Conservation (phyloP, 805 yeast genomes). For the Barnettozyma sp. region DNA sequence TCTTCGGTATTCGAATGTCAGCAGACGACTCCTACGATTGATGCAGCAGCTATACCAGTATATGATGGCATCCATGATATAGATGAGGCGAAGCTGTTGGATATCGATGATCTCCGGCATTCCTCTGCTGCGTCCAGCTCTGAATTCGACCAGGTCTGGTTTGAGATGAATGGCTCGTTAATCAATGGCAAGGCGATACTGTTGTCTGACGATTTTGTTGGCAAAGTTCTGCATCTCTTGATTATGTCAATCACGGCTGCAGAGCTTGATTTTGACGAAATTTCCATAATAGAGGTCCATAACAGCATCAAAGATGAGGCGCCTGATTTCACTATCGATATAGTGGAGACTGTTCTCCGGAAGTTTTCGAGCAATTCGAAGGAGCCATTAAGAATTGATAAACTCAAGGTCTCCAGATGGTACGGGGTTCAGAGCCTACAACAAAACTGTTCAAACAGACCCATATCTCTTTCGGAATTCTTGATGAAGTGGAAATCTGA, state of each 20-base stretch:
- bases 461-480: constrained; percentile 43
- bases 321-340: constrained; percentile 32
- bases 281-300: constrained; percentile 27
- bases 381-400: constrained; percentile 34
- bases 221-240: constrained; percentile 29
- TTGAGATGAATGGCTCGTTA: constrained; percentile 46
- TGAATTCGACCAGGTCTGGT: constrained; percentile 52
- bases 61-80: constrained; percentile 29
- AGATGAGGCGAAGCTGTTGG: constrained; percentile 3
- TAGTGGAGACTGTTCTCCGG: constrained; percentile 43
- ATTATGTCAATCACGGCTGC: constrained; percentile 35
- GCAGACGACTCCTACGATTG: constrained; percentile 27
- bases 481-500: constrained; percentile 54
- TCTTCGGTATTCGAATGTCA: constrained; percentile 33
- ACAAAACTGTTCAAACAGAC: constrained; percentile 26
- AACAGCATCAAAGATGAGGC: constrained; percentile 26
- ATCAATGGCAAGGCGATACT: constrained; percentile 38
- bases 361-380: constrained; percentile 34
- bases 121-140: constrained; percentile 46
- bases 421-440: constrained; percentile 52
- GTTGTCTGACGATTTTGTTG: constrained; percentile 29
- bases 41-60: constrained; percentile 29
- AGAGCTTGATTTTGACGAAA: constrained; percentile 24
- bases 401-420: constrained; percentile 45
- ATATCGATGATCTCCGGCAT: constrained; percentile 29